These are phyloP conservation scores for Isatis tinctoria DNA, from an alignment of 345 rosid genomes.

Conservation along the genomic window DNA sequence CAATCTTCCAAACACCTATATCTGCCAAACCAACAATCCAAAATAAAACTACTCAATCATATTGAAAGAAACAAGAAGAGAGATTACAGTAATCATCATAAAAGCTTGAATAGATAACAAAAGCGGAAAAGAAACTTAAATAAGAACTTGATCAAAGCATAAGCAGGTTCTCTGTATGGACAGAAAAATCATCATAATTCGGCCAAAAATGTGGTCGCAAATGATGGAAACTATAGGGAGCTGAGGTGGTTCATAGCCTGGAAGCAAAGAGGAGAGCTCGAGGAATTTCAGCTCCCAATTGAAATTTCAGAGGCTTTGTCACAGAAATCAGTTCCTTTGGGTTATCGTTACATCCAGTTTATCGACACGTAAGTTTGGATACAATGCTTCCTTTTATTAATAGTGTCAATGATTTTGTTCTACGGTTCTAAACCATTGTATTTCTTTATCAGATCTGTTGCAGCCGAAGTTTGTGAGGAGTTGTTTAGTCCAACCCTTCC, in stretches of 20 bases:
- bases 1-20: no score
- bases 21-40: no score
- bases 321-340: conserved; percentile 80
- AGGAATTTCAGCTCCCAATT: conserved; percentile 68
- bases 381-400: background rate
- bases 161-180: conserved; percentile 86
- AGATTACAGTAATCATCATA: no score
- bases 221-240: conserved; percentile 88
- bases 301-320: conserved; percentile 69
- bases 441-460: conserved; percentile 64
- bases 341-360: conserved; percentile 82
- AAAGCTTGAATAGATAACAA: no score
- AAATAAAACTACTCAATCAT: no score
- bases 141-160: no score
- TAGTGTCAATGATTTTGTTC: background rate
- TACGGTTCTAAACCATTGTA: background rate
- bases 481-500: conserved; percentile 76
- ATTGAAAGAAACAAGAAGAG: no score
- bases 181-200: conserved; percentile 74
- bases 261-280: conserved; percentile 69
- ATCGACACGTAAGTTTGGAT: conserved; percentile 65
- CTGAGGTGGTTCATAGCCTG: conserved; percentile 88
- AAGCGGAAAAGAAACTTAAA: no score
- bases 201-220: conserved; percentile 93
- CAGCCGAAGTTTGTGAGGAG: conserved; percentile 93